Percentiles rank a stretch among this genome's conserved stretches.
phyloP scores from a whole-genome alignment of 805 yeast species.

The Priceomyces medius region DNA sequence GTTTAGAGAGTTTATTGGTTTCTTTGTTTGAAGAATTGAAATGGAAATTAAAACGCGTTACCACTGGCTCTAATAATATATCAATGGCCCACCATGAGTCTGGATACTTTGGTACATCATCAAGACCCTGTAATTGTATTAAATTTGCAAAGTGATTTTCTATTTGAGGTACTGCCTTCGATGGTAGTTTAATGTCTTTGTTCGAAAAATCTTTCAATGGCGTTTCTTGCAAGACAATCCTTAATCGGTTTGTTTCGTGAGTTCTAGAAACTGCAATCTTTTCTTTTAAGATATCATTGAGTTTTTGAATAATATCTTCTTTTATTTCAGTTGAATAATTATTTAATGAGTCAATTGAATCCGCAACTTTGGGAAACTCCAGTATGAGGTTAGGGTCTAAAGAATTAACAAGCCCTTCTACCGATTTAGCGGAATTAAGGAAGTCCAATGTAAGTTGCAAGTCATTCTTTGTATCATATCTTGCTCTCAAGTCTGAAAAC shows the following conservation, averaged over 20 bases:
- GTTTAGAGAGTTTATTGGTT: slow-evolving; percentile 64
- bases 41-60: slow-evolving; percentile 56
- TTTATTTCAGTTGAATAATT: background rate
- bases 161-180: slow-evolving; percentile 3
- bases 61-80: slow-evolving; percentile 44
- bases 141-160: slow-evolving; percentile 14
- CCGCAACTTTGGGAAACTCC: slow-evolving; percentile 2
- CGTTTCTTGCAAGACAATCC: slow-evolving; percentile 12
- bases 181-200: background rate
- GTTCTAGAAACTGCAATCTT: slow-evolving; percentile 7
- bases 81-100: slow-evolving; percentile 52
- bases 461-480: slow-evolving; percentile 5
- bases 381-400: slow-evolving; percentile 2
- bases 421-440: slow-evolving; percentile 8
- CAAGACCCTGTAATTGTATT: slow-evolving; percentile 31
- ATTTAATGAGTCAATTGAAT: slow-evolving; percentile 8
- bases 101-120: slow-evolving; percentile 28
- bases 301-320: slow-evolving; percentile 3
- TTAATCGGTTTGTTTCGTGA: slow-evolving; percentile 13
- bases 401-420: slow-evolving; percentile 1
- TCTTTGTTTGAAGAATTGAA: slow-evolving; percentile 51
- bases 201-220: slow-evolving; percentile 21
- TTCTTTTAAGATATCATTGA: slow-evolving; percentile 5
- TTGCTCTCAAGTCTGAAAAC: slow-evolving; percentile 12
- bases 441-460: slow-evolving; percentile 3